These are phyloP conservation scores for Casuarina glauca DNA, from an alignment of 306 rosid genomes.

Conservation along the genomic window DNA sequence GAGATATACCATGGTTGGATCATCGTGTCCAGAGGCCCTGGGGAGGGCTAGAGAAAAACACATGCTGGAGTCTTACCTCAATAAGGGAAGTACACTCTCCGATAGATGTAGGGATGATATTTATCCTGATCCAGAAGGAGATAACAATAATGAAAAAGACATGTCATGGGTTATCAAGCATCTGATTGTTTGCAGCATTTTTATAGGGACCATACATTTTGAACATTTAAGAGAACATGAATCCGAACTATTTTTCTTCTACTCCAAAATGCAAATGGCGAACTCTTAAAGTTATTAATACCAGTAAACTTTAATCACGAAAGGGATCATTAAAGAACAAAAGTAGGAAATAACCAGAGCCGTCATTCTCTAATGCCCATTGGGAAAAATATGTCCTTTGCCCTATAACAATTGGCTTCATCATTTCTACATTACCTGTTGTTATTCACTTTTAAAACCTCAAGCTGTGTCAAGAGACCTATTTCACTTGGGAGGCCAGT, in stretches of 20 bases:
- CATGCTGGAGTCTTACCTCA: conserved; percentile 53
- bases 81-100: conserved; percentile 77
- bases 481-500: conserved; percentile 69
- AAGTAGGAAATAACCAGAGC: neutral
- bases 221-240: neutral
- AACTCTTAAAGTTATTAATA: conserved; percentile 15
- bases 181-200: neutral
- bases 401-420: conserved; percentile 1
- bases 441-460: conserved; percentile 63
- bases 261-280: conserved; percentile 18
- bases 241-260: neutral
- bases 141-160: neutral
- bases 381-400: conserved; percentile 8
- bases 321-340: neutral
- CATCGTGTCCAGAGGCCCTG: neutral
- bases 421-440: conserved; percentile 58
- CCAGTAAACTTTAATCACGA: conserved; percentile 6
- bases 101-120: conserved; percentile 44
- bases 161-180: neutral
- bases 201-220: neutral
- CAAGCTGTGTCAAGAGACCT: conserved; percentile 57
- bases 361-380: conserved; percentile 5
- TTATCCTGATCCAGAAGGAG: conserved; percentile 56
- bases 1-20: conserved; percentile 5
- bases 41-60: neutral